These are phyloP conservation scores for Rhodotorula sp. DNA, from an alignment of 1,284 basidiomycete species.

Conservation along the genomic window DNA sequence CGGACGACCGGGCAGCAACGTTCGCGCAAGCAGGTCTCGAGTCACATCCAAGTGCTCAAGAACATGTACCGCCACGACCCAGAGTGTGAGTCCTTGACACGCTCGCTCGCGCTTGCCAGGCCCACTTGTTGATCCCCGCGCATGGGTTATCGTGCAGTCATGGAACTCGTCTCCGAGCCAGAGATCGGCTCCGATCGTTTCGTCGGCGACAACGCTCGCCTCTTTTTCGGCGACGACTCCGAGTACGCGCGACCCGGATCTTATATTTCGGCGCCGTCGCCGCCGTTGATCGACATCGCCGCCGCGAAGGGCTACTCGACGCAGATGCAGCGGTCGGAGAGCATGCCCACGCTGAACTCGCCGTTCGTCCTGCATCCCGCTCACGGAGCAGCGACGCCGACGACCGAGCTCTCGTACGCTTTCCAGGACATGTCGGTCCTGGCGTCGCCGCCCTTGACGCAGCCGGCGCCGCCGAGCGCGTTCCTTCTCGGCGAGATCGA, in stretches of 20 bases:
- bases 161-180: constrained; percentile 40
- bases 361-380: constrained; percentile 18
- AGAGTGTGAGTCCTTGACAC: constrained; percentile 40
- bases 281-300: constrained; percentile 13
- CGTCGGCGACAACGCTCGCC: constrained; percentile 25
- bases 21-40: constrained; percentile 50
- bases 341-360: neutral
- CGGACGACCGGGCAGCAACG: constrained; percentile 51
- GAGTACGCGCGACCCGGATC: constrained; percentile 2
- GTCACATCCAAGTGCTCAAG: constrained; percentile 51
- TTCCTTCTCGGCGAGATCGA: constrained; percentile 18
- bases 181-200: constrained; percentile 39
- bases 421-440: constrained; percentile 40
- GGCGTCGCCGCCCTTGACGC: neutral
- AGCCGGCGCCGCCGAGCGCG: constrained; percentile 2
- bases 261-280: too few species aligned
- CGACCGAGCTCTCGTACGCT: constrained; percentile 29
- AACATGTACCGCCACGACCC: constrained; percentile 49
- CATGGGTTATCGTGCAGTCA: constrained; percentile 31
- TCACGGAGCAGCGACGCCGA: constrained; percentile 19
- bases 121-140: neutral
- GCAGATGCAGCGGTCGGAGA: neutral
- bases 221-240: constrained; percentile 37
- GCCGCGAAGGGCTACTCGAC: constrained; percentile 9
- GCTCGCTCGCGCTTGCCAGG: too few species aligned